Evolutionary conservation across 2,329 filamentous ascomycete genomes (phyloP).

Genomic region (Piedraia hortae): DNA sequence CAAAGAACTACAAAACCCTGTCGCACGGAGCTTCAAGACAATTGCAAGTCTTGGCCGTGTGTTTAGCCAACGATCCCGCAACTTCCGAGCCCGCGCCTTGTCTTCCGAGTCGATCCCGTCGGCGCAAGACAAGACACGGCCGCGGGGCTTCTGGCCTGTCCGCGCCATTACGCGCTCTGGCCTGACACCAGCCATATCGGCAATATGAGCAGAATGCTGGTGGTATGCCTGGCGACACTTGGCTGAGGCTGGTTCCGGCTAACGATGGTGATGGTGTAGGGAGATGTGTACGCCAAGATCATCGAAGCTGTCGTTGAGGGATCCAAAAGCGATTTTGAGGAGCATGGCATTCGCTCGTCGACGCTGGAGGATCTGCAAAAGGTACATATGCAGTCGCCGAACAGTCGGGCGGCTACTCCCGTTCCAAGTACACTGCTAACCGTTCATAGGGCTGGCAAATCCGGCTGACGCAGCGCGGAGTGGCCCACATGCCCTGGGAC

Average conservation of each 20-base stretch:
- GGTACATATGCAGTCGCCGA: conserved; percentile 23
- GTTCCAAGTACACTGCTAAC: not conserved
- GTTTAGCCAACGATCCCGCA: too few species aligned
- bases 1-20: too few species aligned
- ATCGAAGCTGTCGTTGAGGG: conserved; percentile 38
- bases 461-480: conserved; percentile 58
- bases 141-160: too few species aligned
- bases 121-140: too few species aligned
- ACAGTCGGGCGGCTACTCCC: conserved; percentile 1
- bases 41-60: too few species aligned
- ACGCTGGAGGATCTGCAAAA: conserved; percentile 67
- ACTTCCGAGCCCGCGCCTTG: too few species aligned
- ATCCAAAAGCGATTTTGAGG: conserved; percentile 86
- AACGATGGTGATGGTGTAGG: conserved; percentile 19
- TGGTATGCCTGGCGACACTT: conserved; percentile 1
- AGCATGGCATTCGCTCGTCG: conserved; percentile 68
- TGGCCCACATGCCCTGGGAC: conserved; percentile 88
- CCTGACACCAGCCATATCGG: too few species aligned
- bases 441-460: conserved; percentile 60
- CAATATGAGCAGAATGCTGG: too few species aligned
- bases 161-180: too few species aligned
- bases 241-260: conserved; percentile 3
- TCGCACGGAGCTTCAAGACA: too few species aligned
- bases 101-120: too few species aligned
- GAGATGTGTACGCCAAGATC: conserved; percentile 67